These are phyloP conservation scores for Aphanoascus verrucosus DNA, from an alignment of 2,329 filamentous ascomycete species.

Conservation along the genomic window DNA sequence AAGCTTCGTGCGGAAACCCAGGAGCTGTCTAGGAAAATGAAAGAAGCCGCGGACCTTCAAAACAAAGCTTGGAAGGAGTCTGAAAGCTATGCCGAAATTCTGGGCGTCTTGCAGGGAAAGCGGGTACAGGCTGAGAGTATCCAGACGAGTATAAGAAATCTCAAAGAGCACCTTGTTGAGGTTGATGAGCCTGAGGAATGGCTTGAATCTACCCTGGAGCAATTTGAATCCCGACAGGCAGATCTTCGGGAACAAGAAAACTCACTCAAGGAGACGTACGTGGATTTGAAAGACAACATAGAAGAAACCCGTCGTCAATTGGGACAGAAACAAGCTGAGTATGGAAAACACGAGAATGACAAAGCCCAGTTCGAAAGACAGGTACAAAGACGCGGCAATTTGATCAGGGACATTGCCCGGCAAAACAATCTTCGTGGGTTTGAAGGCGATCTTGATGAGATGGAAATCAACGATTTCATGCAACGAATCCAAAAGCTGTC, in stretches of 20 bases:
- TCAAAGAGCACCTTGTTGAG: conserved; percentile 63
- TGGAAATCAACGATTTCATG: conserved; percentile 64
- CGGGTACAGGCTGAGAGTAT: conserved; percentile 61
- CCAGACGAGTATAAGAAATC: conserved; percentile 57
- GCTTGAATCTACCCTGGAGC: conserved; percentile 58
- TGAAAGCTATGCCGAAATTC: conserved; percentile 61
- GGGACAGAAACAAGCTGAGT: conserved; percentile 35
- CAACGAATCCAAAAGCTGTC: conserved; percentile 63
- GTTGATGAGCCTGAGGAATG: conserved; percentile 67
- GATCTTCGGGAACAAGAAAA: conserved; percentile 55
- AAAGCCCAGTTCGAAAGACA: conserved; percentile 80
- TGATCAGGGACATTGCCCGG: conserved; percentile 68
- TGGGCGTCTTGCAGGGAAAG: conserved; percentile 66
- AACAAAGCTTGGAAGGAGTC: conserved; percentile 61
- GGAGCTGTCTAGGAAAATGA: conserved; percentile 42
- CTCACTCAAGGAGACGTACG: conserved; percentile 53
- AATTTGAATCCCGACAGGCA: conserved; percentile 66
- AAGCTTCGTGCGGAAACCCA: conserved; percentile 51
- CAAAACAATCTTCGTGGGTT: conserved; percentile 73
- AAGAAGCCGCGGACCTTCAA: conserved; percentile 40
- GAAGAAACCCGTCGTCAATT: conserved; percentile 36
- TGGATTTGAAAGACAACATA: conserved; percentile 48
- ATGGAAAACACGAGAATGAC: conserved; percentile 70
- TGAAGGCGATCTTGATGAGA: conserved; percentile 65
- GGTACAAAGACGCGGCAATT: conserved; percentile 55